A percentile compares a stretch with the other conserved stretches of the same genome.
Evolutionary conservation across 2,329 filamentous ascomycete genomes (phyloP).

Genomic region (Venturiaceae sp.): DNA sequence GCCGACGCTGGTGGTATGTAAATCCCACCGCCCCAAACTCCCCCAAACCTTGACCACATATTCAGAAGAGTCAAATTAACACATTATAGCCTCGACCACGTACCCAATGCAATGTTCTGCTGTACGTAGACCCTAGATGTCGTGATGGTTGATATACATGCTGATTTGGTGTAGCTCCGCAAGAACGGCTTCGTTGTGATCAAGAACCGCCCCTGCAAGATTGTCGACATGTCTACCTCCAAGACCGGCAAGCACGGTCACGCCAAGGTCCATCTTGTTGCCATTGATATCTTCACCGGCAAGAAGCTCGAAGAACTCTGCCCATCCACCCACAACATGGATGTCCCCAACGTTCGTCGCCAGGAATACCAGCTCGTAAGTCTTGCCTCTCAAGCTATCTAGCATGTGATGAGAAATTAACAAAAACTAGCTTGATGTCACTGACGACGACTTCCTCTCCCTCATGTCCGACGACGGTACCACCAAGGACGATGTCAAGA

Average conservation of each 20-base stretch:
- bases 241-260: slow-evolving; percentile 99
- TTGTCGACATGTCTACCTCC: slow-evolving; percentile 99
- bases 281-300: slow-evolving; percentile 97
- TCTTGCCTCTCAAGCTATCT: slow-evolving; percentile 16
- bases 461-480: slow-evolving; percentile 81
- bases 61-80: background rate
- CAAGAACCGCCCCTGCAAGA: slow-evolving; percentile 99
- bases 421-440: slow-evolving; percentile 67
- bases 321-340: slow-evolving; percentile 95
- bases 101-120: slow-evolving; percentile 99
- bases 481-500: slow-evolving; percentile 90
- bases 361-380: slow-evolving; percentile 91
- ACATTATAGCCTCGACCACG: slow-evolving; percentile 57
- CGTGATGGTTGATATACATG: background rate
- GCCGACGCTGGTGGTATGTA: slow-evolving; percentile 74
- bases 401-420: background rate
- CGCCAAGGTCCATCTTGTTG: slow-evolving; percentile 98
- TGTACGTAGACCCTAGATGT: slow-evolving; percentile 8
- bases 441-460: slow-evolving; percentile 88
- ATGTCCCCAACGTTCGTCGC: slow-evolving; percentile 88
- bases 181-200: slow-evolving; percentile 99
- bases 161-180: slow-evolving; percentile 48
- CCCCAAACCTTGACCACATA: background rate
- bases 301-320: slow-evolving; percentile 99
- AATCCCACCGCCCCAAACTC: background rate